Base-by-base conservation (phyloP, 345 rosid species). In the Salix exigua region DNA sequence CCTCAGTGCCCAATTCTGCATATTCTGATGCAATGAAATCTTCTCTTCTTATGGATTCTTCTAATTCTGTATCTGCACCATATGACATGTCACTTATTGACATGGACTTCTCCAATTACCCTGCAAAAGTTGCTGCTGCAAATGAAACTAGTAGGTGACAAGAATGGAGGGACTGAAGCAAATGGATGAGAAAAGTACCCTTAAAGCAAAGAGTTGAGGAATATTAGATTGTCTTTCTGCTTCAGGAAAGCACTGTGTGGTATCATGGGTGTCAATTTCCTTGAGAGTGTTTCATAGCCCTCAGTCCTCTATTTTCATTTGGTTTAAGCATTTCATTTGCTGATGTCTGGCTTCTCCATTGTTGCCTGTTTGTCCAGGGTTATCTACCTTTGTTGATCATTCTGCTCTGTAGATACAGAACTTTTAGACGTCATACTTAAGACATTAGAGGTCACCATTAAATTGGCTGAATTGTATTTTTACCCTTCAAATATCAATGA, bases 11-110 rank as follows among this genome's bases (percentile, higher is more conserved):
- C 75, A 91, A 85, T 77, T 75, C 79, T 70, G 68, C 77, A 46
- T 82, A 81, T 25, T 73, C 86, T 2, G 90, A 92, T 74, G 78
- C 82, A n/a, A 86, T 84, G 84, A 89, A 91, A 80, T 89, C 97
- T 78, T 88, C 97, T 0, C 82, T 86, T 79, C 91, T 93, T 60
- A 80, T 91, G 37, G 96, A 93, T 72, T 68, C 87, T 67, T 85
- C 97, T 33, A 83, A 86, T 73, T 80, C 92, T 12, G 74, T 71
- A 31, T 76, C 92, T 21, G 78, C 83, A 25, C 80, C 92, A 60
- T 92, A 91, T 71, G 98, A 94, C 85, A 86, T 92, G 94, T 86
- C 97, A 4, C 93, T 96, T 65, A 85, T 96, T 38, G 99, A 96
- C 87, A 82, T 94, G 46, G 98, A 96, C 83, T 76, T 96, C 84